These are phyloP conservation scores for Lentinula novae-zelandiae DNA, from an alignment of 1,284 basidiomycete species.

Conservation along the genomic window DNA sequence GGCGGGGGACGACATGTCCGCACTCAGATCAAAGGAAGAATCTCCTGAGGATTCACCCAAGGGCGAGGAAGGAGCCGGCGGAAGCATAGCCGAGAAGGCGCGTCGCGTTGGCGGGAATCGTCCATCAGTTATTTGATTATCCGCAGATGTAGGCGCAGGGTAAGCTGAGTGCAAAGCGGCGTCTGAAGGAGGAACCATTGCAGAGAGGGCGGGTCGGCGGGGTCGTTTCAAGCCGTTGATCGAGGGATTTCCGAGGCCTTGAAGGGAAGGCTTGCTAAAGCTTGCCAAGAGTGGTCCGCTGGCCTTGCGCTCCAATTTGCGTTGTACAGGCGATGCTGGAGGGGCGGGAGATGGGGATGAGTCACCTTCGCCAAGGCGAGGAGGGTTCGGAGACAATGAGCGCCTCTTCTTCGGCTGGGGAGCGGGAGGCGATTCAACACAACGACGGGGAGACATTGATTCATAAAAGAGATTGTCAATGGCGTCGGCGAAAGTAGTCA, in stretches of 20 bases:
- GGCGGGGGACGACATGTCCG: slow-evolving; percentile 71
- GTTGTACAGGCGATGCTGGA: slow-evolving; percentile 60
- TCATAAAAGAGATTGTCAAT: slow-evolving; percentile 57
- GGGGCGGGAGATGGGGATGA: slow-evolving; percentile 55
- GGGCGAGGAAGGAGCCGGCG: slow-evolving; percentile 34
- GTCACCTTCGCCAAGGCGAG: slow-evolving; percentile 33
- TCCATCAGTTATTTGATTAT: slow-evolving; percentile 7
- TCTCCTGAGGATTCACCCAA: slow-evolving; percentile 52
- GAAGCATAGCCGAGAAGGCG: slow-evolving; percentile 70
- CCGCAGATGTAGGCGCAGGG: slow-evolving; percentile 28
- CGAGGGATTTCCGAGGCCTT: slow-evolving; percentile 58
- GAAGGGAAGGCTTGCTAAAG: slow-evolving; percentile 52
- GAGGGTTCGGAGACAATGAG: slow-evolving; percentile 60
- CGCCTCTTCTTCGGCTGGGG: slow-evolving; percentile 61
- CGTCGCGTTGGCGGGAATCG: slow-evolving; percentile 52
- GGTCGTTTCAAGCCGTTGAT: slow-evolving; percentile 50
- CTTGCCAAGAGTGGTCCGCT: slow-evolving; percentile 40
- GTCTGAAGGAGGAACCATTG: slow-evolving; percentile 48
- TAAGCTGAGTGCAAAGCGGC: slow-evolving; percentile 38
- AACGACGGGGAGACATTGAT: slow-evolving; percentile 44
- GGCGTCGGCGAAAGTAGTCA: slow-evolving; percentile 36
- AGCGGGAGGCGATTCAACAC: slow-evolving; percentile 38
- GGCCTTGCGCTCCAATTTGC: slow-evolving; percentile 59
- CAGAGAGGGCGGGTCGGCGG: slow-evolving; percentile 66
- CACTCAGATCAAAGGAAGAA: slow-evolving; percentile 49